phyloP scores from a whole-genome alignment of 164 flowering plant genomes.

The Cinnamomum micranthum region DNA sequence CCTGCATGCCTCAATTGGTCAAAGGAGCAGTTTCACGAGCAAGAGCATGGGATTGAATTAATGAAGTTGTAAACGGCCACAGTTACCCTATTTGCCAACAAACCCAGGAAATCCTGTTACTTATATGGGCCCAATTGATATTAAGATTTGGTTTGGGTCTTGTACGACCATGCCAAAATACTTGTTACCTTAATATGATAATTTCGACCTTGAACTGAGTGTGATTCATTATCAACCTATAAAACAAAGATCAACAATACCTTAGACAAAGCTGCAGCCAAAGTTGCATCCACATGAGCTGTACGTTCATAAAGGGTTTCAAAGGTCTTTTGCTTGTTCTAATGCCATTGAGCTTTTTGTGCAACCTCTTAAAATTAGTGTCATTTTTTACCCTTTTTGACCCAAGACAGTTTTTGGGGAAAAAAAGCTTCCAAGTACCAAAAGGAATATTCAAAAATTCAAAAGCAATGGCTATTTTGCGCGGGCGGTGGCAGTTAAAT shows the following conservation, averaged over 20 bases:
- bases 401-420: neutral
- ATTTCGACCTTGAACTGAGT: no score
- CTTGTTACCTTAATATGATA: no score
- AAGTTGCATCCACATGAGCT: neutral
- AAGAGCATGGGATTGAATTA: no score
- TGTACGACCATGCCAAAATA: no score
- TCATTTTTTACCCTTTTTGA: slow-evolving; percentile 23
- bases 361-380: slow-evolving; percentile 7
- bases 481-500: slow-evolving; percentile 19
- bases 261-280: neutral
- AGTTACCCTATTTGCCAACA: no score
- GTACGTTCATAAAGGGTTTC: neutral
- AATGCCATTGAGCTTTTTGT: neutral
- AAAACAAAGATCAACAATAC: neutral
- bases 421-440: slow-evolving; percentile 28
- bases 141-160: no score
- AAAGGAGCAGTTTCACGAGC: no score
- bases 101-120: no score
- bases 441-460: slow-evolving; percentile 44
- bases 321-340: slow-evolving; percentile 3
- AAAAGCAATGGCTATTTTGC: slow-evolving; percentile 35
- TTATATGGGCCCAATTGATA: no score
- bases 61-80: no score
- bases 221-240: no score
- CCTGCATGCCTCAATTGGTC: no score